Base-by-base conservation (phyloP, 1,139 yeast genomes). In the Hemisphaericaspora xylofermentans region DNA sequence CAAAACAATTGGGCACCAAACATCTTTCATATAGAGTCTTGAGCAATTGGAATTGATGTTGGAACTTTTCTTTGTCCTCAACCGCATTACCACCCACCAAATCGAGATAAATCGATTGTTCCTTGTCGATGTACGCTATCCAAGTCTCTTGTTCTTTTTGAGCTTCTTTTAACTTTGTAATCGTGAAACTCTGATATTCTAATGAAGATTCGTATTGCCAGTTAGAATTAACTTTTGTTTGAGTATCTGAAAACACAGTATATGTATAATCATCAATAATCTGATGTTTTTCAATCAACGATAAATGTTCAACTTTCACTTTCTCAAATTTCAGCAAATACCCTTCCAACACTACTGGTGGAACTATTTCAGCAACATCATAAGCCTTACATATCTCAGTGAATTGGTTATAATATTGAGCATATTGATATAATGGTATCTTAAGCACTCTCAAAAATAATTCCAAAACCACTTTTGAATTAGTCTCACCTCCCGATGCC, bases 381-480 rank as follows among this genome's bases (percentile, higher is more conserved):
- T 66, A 72, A 17, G 61, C 56, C 38, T 69, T 64, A 34, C 62
- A 63, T 10, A 78, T 57, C 19, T 72, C 74, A 25, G 64, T 57
- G 47, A 78, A 81, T 26, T 70, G 68, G 38, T 74, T 74, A 50
- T 74, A 80, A 55, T 81, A 84, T 48, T 71, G 77, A 0, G 91
- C 79, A 56, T 85, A 84, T 51, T 83, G 87, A 58, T 85, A 84
- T 26, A 84, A 60, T 0, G 94, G 93, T 2, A 82, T 63, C 14
- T 54, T 56, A 6, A 79, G 63, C 8, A 82, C 62, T 39, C 64
- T 62, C 30, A 70, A 51, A 45, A 80, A 71, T 2, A 79, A 52
- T 6, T 52, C 47, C 5, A 73, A 51, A 6, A 74, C 56, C 28
- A 51, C 50, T n/a, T 51, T 47, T 0, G 68, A 57, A 14, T 59